A percentile compares a stretch with the other conserved stretches of the same genome.
Conservation (phyloP, 768 basidiomycete species). For the Pisolithus tinctorius region DNA sequence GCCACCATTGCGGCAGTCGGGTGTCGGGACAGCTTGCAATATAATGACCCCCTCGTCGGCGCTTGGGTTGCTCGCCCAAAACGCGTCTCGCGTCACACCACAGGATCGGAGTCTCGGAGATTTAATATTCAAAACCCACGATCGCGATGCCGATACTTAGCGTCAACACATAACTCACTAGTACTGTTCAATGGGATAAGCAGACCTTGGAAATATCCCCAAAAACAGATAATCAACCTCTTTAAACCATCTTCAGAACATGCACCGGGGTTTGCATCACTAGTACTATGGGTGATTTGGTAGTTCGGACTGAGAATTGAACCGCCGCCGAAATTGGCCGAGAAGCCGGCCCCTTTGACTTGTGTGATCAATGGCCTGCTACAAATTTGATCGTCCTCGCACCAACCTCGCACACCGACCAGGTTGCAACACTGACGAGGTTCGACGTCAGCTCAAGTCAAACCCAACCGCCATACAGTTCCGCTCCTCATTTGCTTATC, state of each 20-base stretch:
- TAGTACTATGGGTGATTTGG: too few species aligned
- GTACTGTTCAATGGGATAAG: too few species aligned
- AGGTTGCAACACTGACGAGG: not conserved
- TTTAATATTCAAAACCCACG: not conserved
- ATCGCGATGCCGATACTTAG: not conserved
- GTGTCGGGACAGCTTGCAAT: not conserved
- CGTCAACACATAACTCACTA: too few species aligned
- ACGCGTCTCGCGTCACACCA: not conserved
- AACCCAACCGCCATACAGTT: not conserved
- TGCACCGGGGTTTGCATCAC: too few species aligned
- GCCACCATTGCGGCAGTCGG: constrained; percentile 52
- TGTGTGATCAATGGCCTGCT: not conserved
- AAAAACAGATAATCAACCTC: too few species aligned
- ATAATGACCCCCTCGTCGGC: constrained; percentile 3
- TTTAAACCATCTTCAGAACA: too few species aligned
- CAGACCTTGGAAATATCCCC: too few species aligned
- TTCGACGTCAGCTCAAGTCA: not conserved
- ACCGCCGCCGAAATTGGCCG: not conserved
- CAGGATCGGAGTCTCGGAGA: not conserved
- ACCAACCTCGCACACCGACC: not conserved
- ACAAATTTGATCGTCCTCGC: not conserved
- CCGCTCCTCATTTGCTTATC: not conserved
- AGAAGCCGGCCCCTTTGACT: not conserved
- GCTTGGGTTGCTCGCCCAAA: not conserved
- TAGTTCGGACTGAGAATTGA: not conserved